Conservation (phyloP, 345 rosid species). For the Moricandia arvensis region DNA sequence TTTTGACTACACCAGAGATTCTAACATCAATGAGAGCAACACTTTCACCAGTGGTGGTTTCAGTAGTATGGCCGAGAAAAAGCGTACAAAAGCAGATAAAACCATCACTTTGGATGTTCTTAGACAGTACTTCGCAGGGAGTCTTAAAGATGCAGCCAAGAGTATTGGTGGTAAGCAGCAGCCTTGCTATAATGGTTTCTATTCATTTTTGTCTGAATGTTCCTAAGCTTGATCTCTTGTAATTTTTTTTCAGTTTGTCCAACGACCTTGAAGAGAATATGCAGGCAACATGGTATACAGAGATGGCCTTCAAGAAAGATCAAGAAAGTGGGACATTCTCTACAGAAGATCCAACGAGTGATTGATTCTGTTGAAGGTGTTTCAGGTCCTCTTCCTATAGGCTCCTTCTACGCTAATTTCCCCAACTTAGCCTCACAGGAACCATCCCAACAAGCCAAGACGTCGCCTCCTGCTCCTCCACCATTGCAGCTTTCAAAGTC, state of each 20-base stretch:
- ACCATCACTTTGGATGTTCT: slow-evolving; percentile 71
- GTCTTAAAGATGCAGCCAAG: slow-evolving; percentile 93
- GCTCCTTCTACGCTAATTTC: slow-evolving; percentile 66
- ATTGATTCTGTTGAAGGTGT: slow-evolving; percentile 79
- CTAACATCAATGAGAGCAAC: slow-evolving; percentile 49
- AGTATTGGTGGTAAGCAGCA: slow-evolving; percentile 80
- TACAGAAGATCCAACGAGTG: slow-evolving; percentile 73
- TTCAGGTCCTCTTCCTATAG: slow-evolving; percentile 61
- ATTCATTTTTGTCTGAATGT: not conserved
- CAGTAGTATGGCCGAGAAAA: slow-evolving; percentile 50
- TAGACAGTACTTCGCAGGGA: slow-evolving; percentile 74
- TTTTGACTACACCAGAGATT: slow-evolving; percentile 45
- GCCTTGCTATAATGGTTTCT: not conserved
- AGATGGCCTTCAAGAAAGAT: slow-evolving; percentile 98
- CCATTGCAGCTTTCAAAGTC: slow-evolving; percentile 42
- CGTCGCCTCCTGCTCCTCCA: not conserved
- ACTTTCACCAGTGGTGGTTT: slow-evolving; percentile 40
- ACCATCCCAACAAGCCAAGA: slow-evolving; percentile 27
- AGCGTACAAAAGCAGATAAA: slow-evolving; percentile 67
- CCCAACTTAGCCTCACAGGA: slow-evolving; percentile 58
- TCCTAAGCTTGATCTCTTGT: slow-evolving; percentile 9
- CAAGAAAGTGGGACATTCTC: slow-evolving; percentile 90
- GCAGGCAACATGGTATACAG: slow-evolving; percentile 84
- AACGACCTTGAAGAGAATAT: slow-evolving; percentile 92
- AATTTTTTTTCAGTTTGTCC: slow-evolving; percentile 77